Evolutionary conservation across 148 eudicot species (phyloP), one percentile per base, ranked within the genome.

Genomic region (Rhododendron mucronatum): DNA sequence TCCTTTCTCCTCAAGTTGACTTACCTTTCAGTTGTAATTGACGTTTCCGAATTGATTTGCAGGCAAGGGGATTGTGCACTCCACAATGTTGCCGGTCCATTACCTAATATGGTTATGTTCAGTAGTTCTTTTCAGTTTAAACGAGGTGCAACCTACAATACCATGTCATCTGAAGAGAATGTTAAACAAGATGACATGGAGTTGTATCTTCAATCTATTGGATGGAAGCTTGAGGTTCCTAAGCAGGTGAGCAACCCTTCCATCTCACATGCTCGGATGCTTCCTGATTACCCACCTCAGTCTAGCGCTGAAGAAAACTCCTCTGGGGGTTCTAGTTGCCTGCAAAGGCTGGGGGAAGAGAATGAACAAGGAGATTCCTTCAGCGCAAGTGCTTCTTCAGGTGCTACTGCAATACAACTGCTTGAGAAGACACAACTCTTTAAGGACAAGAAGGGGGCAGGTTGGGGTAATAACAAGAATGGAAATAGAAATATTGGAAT

Each of bases 61-160:
- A 96, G 98, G 95, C 85, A 85, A 86, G 90, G 88, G 57, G 47
- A 75, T 83, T 85, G 50, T 76, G 83, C 20, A 44, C 87, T 73
- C 33, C 83, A 44, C 61, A 80, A 86, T 85, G 83, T 76, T 57
- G 71, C 83, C 44, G 86, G 84, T 53, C 71, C 82, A 50, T 73
- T 89, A 51, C 78, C 77, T 48, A 81, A 74, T 57, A 69, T 84
- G 84, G 83, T 84, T 76, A 61, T 86, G 71, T 78, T 83, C 85
- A 45, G 84, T 78, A 87, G 85, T 78, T 83, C 87, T 9, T 57
- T 45, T 85, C 87, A 86, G 63, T 78, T 88, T 51, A 91, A 83
- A 74, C 85, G 83, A 82, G 83, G 86, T 69, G 84, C 87, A 77
- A 69, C 26, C 39, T 85, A 73, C 45, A 77, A 86, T 85, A 28